Percentiles rank a stretch among this genome's conserved stretches.
Evolutionary conservation across 306 rosid species (phyloP).

Genomic region (Acacia melanoxylon): DNA sequence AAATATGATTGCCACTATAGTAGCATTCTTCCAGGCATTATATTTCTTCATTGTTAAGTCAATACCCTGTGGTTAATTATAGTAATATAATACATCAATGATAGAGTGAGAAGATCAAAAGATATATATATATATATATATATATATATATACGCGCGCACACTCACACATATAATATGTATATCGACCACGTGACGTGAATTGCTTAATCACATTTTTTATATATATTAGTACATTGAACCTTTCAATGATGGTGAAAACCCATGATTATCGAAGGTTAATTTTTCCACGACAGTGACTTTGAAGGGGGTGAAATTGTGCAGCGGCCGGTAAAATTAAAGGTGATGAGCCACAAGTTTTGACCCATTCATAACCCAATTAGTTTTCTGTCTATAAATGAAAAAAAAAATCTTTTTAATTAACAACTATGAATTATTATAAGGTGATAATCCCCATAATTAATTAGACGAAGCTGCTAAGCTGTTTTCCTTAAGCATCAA

Average conservation of each 20-base stretch:
- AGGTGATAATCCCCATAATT: neutral
- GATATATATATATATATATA: neutral
- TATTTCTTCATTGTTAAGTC: neutral
- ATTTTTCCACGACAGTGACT: neutral
- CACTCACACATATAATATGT: neutral
- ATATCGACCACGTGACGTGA: constrained; percentile 8
- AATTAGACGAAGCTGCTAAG: constrained; percentile 8
- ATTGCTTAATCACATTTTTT: neutral
- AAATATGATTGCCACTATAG: neutral
- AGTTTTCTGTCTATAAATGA: neutral
- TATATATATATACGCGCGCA: neutral
- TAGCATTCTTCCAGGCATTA: neutral
- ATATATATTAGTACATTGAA: neutral
- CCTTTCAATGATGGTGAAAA: neutral
- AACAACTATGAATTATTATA: neutral
- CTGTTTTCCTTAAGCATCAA: constrained; percentile 6
- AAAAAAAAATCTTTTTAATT: neutral
- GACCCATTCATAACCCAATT: constrained; percentile 19
- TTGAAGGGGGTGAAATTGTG: neutral
- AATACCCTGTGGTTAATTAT: neutral
- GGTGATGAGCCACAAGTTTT: constrained; percentile 24
- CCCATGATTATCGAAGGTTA: neutral
- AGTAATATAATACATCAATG: neutral
- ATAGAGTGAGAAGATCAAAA: neutral
- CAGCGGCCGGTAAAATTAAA: neutral